Conservation (phyloP, 2,329 filamentous ascomycete species). For the Metarhizium rileyi region DNA sequence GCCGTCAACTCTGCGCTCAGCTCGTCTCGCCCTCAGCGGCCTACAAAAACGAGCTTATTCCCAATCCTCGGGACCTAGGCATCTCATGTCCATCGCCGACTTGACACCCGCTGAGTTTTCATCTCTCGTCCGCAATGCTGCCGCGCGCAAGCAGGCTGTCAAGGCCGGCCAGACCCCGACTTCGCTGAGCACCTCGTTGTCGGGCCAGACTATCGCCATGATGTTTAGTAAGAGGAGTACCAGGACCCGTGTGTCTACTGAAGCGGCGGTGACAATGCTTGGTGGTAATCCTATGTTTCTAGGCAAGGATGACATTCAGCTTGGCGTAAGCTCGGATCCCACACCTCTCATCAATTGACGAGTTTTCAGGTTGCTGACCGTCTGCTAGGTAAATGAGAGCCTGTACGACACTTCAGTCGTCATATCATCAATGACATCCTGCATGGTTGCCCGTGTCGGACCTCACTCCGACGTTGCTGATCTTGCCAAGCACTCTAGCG, state of each 20-base stretch:
- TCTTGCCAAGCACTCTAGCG: slow-evolving; percentile 61
- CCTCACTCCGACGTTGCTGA: slow-evolving; percentile 65
- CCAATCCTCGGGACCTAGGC: slow-evolving; percentile 48
- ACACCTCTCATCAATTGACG: slow-evolving; percentile 3
- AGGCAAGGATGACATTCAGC: slow-evolving; percentile 89
- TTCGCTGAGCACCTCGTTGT: slow-evolving; percentile 51
- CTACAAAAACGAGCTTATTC: slow-evolving; percentile 36
- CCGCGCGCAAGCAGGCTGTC: slow-evolving; percentile 63
- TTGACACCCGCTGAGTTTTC: slow-evolving; percentile 71
- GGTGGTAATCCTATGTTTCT: slow-evolving; percentile 95
- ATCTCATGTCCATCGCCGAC: slow-evolving; percentile 87
- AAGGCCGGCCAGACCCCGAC: slow-evolving; percentile 52
- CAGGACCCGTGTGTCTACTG: slow-evolving; percentile 84
- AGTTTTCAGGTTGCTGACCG: background rate
- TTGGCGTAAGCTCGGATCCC: slow-evolving; percentile 53
- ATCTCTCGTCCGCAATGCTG: slow-evolving; percentile 73
- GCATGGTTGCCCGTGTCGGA: slow-evolving; percentile 71
- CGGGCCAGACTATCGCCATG: slow-evolving; percentile 79
- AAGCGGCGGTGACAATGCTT: slow-evolving; percentile 79
- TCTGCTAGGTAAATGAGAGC: slow-evolving; percentile 70
- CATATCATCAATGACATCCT: slow-evolving; percentile 86
- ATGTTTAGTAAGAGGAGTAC: slow-evolving; percentile 97
- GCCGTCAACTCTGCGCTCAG: slow-evolving; percentile 21
- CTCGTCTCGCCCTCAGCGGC: slow-evolving; percentile 23
- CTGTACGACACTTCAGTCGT: slow-evolving; percentile 87